These are phyloP conservation scores for Aspergillus vadensis DNA, from an alignment of 2,329 filamentous ascomycete genomes.

Conservation along the genomic window DNA sequence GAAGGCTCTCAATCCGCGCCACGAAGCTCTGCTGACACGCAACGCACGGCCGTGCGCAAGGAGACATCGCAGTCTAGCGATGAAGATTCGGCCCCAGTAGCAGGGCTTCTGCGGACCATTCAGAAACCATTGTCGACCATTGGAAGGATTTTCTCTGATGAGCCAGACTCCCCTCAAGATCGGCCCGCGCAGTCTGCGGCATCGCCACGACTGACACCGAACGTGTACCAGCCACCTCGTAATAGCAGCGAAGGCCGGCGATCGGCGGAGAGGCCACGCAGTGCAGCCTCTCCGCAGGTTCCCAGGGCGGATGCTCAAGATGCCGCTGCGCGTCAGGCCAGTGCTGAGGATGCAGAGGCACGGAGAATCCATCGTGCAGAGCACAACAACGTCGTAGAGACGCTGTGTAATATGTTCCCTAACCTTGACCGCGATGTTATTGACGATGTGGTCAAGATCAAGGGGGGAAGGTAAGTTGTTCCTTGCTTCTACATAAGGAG, in stretches of 20 bases:
- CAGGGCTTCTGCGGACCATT: constrained; percentile 83
- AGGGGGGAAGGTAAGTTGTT: constrained; percentile 79
- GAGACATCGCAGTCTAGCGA: constrained; percentile 47
- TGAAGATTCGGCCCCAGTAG: constrained; percentile 79
- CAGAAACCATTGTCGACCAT: constrained; percentile 89
- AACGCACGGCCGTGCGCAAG: constrained; percentile 51
- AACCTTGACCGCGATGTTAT: constrained; percentile 92
- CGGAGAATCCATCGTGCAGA: constrained; percentile 79
- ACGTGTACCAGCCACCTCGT: constrained; percentile 47
- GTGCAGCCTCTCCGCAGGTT: constrained; percentile 30
- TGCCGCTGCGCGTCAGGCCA: constrained; percentile 85
- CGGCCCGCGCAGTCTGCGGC: constrained; percentile 35
- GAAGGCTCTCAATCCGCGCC: constrained; percentile 61
- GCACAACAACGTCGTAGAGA: constrained; percentile 90
- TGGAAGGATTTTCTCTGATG: constrained; percentile 89
- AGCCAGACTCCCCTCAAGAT: constrained; percentile 45
- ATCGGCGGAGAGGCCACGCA: constrained; percentile 29
- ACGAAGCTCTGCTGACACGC: constrained; percentile 61
- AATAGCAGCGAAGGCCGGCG: constrained; percentile 39
- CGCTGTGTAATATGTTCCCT: constrained; percentile 93
- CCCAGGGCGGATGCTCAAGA: constrained; percentile 70
- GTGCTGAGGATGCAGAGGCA: constrained; percentile 85
- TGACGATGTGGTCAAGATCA: constrained; percentile 92
- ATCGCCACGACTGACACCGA: constrained; percentile 55
- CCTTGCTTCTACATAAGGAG: background rate